A percentile compares a stretch with the other conserved stretches of the same genome.
These are phyloP conservation scores for Ophioceras dolichostomum DNA, from an alignment of 2,329 filamentous ascomycete species.

Conservation along the genomic window DNA sequence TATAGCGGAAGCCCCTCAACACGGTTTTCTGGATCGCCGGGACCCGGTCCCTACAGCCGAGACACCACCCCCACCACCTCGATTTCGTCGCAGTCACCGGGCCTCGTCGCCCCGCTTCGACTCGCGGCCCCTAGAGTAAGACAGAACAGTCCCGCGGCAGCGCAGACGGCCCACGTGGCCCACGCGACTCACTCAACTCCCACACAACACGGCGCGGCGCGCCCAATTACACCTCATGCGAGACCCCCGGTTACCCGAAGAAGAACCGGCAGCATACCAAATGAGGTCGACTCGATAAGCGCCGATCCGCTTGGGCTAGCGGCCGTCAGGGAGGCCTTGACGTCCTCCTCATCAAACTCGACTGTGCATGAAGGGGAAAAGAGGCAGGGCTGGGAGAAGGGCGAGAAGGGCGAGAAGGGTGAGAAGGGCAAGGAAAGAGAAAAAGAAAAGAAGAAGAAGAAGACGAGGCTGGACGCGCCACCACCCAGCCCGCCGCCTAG, in stretches of 20 bases:
- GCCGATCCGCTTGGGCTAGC: constrained; percentile 46
- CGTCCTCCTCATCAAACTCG: constrained; percentile 61
- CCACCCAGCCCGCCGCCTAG: constrained; percentile 50
- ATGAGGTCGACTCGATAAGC: constrained; percentile 30
- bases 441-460: constrained; percentile 23
- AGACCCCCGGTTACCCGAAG: constrained; percentile 30
- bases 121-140: constrained; percentile 32
- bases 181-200: too few relatives aligned
- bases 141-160: constrained; percentile 40
- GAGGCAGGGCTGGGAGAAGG: constrained; percentile 33
- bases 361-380: constrained; percentile 45
- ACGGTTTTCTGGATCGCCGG: constrained; percentile 60
- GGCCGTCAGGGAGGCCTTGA: constrained; percentile 55
- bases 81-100: constrained; percentile 62
- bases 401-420: constrained; percentile 35
- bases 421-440: background rate
- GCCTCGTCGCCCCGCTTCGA: constrained; percentile 36
- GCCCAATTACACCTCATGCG: background rate
- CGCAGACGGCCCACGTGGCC: too few relatives aligned
- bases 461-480: constrained; percentile 29
- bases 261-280: constrained; percentile 40
- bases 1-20: constrained; percentile 64
- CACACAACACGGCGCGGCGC: too few relatives aligned
- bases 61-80: constrained; percentile 72
- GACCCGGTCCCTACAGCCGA: constrained; percentile 58